Conservation (phyloP, 306 rosid genomes). For the Cajanus cajan region DNA sequence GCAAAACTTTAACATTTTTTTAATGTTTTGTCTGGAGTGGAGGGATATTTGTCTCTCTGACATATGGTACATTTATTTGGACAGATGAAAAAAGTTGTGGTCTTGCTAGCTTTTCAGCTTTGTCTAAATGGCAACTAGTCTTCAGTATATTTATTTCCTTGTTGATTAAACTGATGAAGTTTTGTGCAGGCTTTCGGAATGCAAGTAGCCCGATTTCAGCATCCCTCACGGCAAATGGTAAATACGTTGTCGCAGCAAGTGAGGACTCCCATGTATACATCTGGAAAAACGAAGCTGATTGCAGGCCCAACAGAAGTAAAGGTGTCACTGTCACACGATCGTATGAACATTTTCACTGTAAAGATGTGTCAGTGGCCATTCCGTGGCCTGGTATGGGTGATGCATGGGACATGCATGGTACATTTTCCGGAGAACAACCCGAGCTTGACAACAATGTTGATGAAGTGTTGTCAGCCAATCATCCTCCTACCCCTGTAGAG, state of each 20-base stretch:
- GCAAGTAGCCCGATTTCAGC: conserved; percentile 87
- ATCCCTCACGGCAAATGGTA: conserved; percentile 76
- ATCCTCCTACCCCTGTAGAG: conserved; percentile 97
- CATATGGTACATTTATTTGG: background rate
- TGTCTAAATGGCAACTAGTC: conserved; percentile 9
- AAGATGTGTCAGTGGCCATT: conserved; percentile 81
- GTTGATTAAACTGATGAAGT: conserved; percentile 31
- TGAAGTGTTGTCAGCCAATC: conserved; percentile 66
- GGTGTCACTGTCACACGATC: conserved; percentile 67
- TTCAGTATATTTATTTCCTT: conserved; percentile 25
- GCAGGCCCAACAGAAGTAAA: conserved; percentile 84
- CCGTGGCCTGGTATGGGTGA: conserved; percentile 94
- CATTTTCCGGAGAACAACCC: conserved; percentile 45
- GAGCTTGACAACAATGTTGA: conserved; percentile 54
- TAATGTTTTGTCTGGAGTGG: background rate
- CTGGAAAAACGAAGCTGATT: conserved; percentile 94
- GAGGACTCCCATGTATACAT: conserved; percentile 92
- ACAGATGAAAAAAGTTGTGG: background rate
- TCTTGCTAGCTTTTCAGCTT: conserved; percentile 3
- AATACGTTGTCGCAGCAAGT: conserved; percentile 83
- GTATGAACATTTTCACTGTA: conserved; percentile 92
- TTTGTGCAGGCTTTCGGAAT: conserved; percentile 79
- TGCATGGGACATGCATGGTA: conserved; percentile 60
- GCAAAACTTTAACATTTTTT: background rate
- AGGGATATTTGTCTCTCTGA: background rate